Percentiles rank a stretch among this genome's conserved stretches.
Conservation (phyloP, 371 early-diverging fungal species). For the Mucor piriformis region DNA sequence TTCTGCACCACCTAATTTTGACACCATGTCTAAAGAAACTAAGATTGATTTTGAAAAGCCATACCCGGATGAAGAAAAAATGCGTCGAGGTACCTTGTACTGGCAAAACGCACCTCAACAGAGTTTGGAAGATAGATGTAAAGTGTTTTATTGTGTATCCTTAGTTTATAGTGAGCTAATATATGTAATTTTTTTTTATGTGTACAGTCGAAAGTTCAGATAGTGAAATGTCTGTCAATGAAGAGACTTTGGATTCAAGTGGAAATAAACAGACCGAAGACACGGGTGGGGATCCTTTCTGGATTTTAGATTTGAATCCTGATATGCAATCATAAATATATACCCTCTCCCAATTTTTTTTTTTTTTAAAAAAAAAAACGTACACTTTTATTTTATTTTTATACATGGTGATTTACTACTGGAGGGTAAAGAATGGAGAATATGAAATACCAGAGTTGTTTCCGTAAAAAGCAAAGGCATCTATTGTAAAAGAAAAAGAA, state of each 20-base stretch:
- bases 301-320: conserved; percentile 57
- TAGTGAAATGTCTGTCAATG: conserved; percentile 36
- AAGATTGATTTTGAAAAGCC: conserved; percentile 55
- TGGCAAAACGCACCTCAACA: conserved; percentile 44
- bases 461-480: conserved; percentile 10
- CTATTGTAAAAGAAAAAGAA: conserved; percentile 1
- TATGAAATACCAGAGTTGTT: conserved; percentile 10
- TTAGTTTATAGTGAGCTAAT: not conserved
- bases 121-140: conserved; percentile 40
- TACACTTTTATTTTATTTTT: not conserved
- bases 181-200: not conserved
- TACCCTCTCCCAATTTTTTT: not conserved
- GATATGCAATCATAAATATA: conserved; percentile 31
- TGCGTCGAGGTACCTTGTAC: conserved; percentile 49
- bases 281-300: conserved; percentile 44
- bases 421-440: conserved; percentile 12
- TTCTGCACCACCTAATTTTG: conserved; percentile 54
- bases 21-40: conserved; percentile 36
- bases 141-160: not conserved
- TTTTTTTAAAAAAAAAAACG: not conserved
- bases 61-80: conserved; percentile 57
- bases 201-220: conserved; percentile 47
- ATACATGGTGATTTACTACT: not conserved
- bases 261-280: conserved; percentile 30
- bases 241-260: conserved; percentile 27